Percentiles rank a stretch among this genome's conserved stretches.
Conservation (phyloP, 805 yeast species). For the Suhomyces prunicola region DNA sequence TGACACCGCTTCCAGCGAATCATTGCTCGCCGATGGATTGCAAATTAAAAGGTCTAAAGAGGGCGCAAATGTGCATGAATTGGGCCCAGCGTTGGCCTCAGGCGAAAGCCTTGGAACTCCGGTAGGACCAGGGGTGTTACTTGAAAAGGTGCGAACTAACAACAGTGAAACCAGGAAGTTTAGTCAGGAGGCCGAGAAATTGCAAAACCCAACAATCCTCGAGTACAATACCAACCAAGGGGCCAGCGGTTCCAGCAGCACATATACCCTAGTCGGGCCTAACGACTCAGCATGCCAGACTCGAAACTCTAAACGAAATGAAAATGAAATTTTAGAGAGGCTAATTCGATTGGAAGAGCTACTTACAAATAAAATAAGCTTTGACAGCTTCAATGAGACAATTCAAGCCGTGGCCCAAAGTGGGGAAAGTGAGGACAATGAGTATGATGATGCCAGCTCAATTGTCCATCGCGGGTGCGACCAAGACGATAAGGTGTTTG, state of each 20-base stretch:
- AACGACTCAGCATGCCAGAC: not conserved
- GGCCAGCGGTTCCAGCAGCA: not conserved
- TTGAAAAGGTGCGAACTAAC: constrained; percentile 13
- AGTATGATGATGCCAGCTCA: constrained; percentile 4
- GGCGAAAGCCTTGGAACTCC: not conserved
- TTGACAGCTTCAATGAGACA: constrained; percentile 4
- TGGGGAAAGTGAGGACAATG: not conserved
- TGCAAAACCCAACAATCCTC: not conserved
- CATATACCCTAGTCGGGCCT: not conserved
- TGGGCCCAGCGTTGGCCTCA: not conserved
- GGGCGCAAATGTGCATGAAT: not conserved
- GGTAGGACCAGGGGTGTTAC: not conserved
- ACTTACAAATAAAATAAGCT: not conserved
- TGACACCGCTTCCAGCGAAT: constrained; percentile 39
- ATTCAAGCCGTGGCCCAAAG: not conserved
- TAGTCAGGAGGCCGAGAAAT: not conserved
- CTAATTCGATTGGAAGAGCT: constrained; percentile 15
- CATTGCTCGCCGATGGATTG: constrained; percentile 27
- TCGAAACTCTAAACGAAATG: constrained; percentile 1
- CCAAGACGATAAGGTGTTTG: not conserved
- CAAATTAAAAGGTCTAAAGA: not conserved
- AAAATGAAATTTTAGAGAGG: constrained; percentile 15
- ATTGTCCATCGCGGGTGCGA: constrained; percentile 5
- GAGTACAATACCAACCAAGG: not conserved
- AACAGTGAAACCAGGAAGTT: constrained; percentile 8